Evolutionary conservation across 2,329 filamentous ascomycete species (phyloP), one percentile per base, ranked within the genome.

Genomic region (Pseudomassariella vexata): DNA sequence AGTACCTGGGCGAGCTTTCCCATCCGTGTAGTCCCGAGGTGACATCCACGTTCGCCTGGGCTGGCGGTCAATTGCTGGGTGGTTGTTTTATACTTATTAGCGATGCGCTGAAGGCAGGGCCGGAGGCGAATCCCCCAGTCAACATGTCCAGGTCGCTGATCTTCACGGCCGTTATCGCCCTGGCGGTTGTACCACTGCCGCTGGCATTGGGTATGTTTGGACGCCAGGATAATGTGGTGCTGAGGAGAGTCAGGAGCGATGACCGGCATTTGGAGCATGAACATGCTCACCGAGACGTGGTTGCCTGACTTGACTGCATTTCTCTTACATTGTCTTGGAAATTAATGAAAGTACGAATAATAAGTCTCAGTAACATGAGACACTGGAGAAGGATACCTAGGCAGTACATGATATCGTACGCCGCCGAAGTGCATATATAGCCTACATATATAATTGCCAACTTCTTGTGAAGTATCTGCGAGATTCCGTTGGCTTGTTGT

Each of bases 1-100:
- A 98, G 59, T 88, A 84, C 46, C 66, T 95, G 11, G 85, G 85
- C 31, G 87, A 96, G 56, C 73, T 95, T 37, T 88, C 84, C 5
- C 85, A 92, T 50, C 92, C 92, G 0, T 77, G 94, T 17, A 82
- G 79, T 24, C 89, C 92, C 0, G 90, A 94, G 59, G 74, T 95
- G 26, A 85, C 85, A 1, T 85, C 78, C 40, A 87, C 85, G 18
- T 66, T 94, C 15, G 85, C 82, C 49, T 96, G 92, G 92, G 74
- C 76, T 1, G 82, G 82, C 5, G 90, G 92, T 0, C 90, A 96
- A 63, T 59, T 95, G 6, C 60, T 94, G 1, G 92, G 92, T 9
- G 89, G 78, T 2, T 60, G 89, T 18, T 95, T 95, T 51, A 84
- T 95, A 48, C 63, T 98, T 19, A 61, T 90, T 36, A 84, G 85